phyloP scores from a whole-genome alignment of 1,284 basidiomycete genomes.

The Stereum hirsutum region DNA sequence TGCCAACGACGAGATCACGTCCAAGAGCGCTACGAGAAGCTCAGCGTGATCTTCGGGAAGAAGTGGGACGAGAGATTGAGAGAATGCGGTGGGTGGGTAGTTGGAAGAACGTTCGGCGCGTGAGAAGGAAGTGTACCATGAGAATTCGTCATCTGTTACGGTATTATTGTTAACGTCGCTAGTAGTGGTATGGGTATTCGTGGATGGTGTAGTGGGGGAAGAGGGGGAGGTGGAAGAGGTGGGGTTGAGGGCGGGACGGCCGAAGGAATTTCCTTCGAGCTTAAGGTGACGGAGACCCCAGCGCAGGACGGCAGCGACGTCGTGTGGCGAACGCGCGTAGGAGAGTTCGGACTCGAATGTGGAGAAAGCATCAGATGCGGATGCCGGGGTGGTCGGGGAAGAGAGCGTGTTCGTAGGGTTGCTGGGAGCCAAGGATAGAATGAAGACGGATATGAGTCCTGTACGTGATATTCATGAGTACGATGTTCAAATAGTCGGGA shows the following conservation, averaged over 20 bases:
- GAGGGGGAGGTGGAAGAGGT: too few relatives aligned
- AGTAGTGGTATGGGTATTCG: too few relatives aligned
- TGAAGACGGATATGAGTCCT: slow-evolving; percentile 61
- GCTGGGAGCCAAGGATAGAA: slow-evolving; percentile 48
- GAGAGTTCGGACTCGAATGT: slow-evolving; percentile 55
- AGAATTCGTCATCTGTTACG: slow-evolving; percentile 37
- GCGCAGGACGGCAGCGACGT: slow-evolving; percentile 68
- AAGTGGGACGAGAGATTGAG: slow-evolving; percentile 44
- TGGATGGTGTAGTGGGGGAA: too few relatives aligned
- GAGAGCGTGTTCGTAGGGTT: slow-evolving; percentile 33
- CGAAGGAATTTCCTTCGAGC: slow-evolving; percentile 47
- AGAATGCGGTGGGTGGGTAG: slow-evolving; percentile 54
- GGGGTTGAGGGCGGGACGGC: slow-evolving; percentile 24
- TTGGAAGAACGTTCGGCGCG: slow-evolving; percentile 43
- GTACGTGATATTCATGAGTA: too few relatives aligned
- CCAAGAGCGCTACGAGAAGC: slow-evolving; percentile 45
- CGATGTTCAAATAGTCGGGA: too few relatives aligned
- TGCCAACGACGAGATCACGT: slow-evolving; percentile 57
- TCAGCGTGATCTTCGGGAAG: slow-evolving; percentile 47
- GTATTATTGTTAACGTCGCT: too few relatives aligned
- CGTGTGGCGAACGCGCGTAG: slow-evolving; percentile 58
- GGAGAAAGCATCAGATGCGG: too few relatives aligned
- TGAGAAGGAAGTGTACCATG: slow-evolving; percentile 58
- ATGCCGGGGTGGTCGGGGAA: slow-evolving; percentile 36
- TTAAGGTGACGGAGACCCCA: slow-evolving; percentile 69